phyloP scores from a whole-genome alignment of 768 basidiomycete species.

The Cyathus striatus region DNA sequence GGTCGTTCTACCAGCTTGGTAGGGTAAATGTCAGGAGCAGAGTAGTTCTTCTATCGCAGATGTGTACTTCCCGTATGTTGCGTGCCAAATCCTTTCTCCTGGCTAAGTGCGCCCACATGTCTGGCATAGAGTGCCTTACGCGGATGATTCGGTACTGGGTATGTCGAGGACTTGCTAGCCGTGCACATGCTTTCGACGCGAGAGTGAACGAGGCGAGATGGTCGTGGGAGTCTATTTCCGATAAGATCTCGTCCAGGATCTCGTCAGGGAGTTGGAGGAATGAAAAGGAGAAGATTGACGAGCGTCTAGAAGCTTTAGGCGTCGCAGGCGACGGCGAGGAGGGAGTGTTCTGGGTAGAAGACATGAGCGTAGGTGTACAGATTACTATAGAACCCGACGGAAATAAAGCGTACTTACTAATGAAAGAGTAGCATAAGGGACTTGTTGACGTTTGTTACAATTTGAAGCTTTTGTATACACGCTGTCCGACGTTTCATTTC shows the following conservation, averaged over 20 bases:
- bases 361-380: no score
- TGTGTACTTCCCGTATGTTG: slow-evolving; percentile 40
- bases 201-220: slow-evolving; percentile 42
- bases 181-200: slow-evolving; percentile 30
- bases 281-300: no score
- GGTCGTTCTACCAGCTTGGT: slow-evolving; percentile 15
- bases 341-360: no score
- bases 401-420: no score
- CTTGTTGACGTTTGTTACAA: no score
- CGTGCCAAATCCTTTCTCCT: slow-evolving; percentile 41
- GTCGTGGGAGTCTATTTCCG: slow-evolving; percentile 32
- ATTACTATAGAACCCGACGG: no score
- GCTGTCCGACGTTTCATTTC: no score
- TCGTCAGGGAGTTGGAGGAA: slow-evolving; percentile 41
- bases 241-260: slow-evolving; percentile 41
- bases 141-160: slow-evolving; percentile 46
- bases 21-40: slow-evolving; percentile 36
- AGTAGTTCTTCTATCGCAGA: slow-evolving; percentile 33
- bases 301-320: no score
- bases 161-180: slow-evolving; percentile 39
- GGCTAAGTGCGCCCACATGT: slow-evolving; percentile 48
- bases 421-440: no score
- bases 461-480: no score
- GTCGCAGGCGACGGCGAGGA: no score
- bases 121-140: slow-evolving; percentile 30